Evolutionary conservation across 106 monocot genomes (phyloP).

Genomic region (Dioscorea alata): DNA sequence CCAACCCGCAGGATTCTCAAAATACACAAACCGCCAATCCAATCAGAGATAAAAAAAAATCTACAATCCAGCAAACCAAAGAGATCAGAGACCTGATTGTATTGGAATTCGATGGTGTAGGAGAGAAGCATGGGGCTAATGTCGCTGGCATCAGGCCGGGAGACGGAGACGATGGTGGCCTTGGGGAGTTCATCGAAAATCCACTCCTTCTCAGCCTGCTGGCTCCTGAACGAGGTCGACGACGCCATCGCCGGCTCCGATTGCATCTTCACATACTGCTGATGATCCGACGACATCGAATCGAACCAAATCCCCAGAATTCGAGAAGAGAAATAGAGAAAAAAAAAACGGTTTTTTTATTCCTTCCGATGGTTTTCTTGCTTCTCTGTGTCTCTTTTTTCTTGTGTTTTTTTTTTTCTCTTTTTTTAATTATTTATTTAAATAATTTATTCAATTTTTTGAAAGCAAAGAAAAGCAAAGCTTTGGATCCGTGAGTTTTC

Average conservation of each 20-base stretch:
- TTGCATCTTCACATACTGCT: slow-evolving; percentile 69
- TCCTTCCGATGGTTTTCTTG: no score
- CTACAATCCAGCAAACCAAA: neutral
- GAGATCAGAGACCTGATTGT: slow-evolving; percentile 64
- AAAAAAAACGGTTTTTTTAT: no score
- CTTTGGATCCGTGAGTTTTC: no score
- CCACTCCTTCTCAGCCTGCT: slow-evolving; percentile 26
- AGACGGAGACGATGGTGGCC: slow-evolving; percentile 74
- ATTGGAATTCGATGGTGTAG: slow-evolving; percentile 89
- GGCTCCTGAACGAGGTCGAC: slow-evolving; percentile 34
- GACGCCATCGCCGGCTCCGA: slow-evolving; percentile 47
- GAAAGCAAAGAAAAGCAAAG: no score
- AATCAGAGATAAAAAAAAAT: neutral
- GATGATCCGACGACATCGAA: slow-evolving; percentile 32
- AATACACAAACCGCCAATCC: neutral
- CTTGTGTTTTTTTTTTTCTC: no score
- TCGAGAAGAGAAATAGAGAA: no score
- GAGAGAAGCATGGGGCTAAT: slow-evolving; percentile 85
- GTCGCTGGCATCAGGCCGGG: slow-evolving; percentile 80
- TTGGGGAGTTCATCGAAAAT: slow-evolving; percentile 83
- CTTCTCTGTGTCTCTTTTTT: no score
- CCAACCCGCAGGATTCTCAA: neutral
- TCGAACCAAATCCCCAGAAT: no score
- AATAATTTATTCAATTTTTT: no score
- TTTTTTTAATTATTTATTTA: no score